Base-by-base conservation (phyloP, 352 stramenopile genomes). In the Phytopythium montanum region DNA sequence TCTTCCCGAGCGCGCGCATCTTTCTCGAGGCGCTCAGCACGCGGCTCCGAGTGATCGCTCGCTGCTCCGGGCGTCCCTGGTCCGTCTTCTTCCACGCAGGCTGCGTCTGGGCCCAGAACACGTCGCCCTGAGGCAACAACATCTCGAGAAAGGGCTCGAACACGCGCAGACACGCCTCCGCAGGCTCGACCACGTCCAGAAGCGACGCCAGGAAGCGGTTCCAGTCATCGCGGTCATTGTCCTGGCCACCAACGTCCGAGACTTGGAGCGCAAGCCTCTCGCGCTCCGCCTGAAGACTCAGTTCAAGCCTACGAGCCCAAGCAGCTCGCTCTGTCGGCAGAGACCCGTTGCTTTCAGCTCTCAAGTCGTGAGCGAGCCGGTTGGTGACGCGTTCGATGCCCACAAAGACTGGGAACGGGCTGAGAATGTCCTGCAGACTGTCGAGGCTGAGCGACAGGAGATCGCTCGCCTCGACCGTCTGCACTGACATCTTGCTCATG, bases 381-480 rank as follows among this genome's bases (percentile, higher is more conserved):
- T 67, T 58, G 2, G 66, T 19, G 19, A 28, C 59, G 54, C 19
- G 52, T 33, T 64, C 45, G 10, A 68, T 44, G 12, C 62, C 61
- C 1, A 49, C 55, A 25, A 68, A 73, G 55, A 59, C 63, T 21
- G 66, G 62, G 23, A 69, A 59, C 8, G 28, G 28, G 42, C 39
- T 59, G 19, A 73, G 39, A 19, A 66, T 55, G 6, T 45, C 53
- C 14, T 42, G 46, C 9, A 72, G 29, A 18, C 34, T 60, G 29
- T 69, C 59, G 13, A 70, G 67, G 23, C 56, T 72, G 1, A 89
- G 62, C 7, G 69, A 69, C 21, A 90, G 73, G 46, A 90, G 28
- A 51, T 90, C 77, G 38, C 77, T 88, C 2, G 71, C 73, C 28
- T 73, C 70, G 14, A 79, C 50, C 6, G 80, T 74, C 38, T 71